Conservation (phyloP, 805 yeast genomes). For the Myxozyma udenii region DNA sequence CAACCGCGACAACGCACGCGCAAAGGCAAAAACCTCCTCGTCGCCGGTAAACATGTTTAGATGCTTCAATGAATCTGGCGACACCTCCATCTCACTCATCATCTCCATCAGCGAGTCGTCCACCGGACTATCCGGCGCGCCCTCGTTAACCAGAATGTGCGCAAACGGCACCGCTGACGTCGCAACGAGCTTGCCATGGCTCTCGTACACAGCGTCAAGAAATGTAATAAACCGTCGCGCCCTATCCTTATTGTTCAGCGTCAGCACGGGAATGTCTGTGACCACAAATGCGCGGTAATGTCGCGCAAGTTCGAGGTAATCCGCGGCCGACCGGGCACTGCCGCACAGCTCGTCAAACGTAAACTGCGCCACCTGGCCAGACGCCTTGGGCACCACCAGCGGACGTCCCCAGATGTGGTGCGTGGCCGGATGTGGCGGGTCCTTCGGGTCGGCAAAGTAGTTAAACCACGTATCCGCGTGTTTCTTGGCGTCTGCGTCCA, state of each 20-base stretch:
- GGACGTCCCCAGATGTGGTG: constrained; percentile 83
- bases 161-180: constrained; percentile 84
- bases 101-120: constrained; percentile 50
- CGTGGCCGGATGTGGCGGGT: constrained; percentile 37
- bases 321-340: constrained; percentile 86
- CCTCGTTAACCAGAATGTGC: constrained; percentile 73
- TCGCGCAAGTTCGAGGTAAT: constrained; percentile 78
- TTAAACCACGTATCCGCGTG: constrained; percentile 78
- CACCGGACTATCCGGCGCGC: constrained; percentile 49
- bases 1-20: constrained; percentile 85
- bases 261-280: constrained; percentile 86
- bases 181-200: constrained; percentile 80
- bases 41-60: constrained; percentile 65
- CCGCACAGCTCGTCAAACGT: constrained; percentile 86
- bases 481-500: constrained; percentile 51
- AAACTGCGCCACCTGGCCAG: constrained; percentile 83
- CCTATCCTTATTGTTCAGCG: constrained; percentile 73
- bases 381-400: constrained; percentile 67
- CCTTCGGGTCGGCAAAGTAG: constrained; percentile 57
- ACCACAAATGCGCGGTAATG: constrained; percentile 75
- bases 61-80: constrained; percentile 48
- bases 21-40: constrained; percentile 95
- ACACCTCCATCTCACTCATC: constrained; percentile 62
- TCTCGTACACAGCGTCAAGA: constrained; percentile 92
- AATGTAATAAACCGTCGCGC: constrained; percentile 92